phyloP scores from a whole-genome alignment of 2,329 filamentous ascomycete species.

The Orbilia ellipsospora region DNA sequence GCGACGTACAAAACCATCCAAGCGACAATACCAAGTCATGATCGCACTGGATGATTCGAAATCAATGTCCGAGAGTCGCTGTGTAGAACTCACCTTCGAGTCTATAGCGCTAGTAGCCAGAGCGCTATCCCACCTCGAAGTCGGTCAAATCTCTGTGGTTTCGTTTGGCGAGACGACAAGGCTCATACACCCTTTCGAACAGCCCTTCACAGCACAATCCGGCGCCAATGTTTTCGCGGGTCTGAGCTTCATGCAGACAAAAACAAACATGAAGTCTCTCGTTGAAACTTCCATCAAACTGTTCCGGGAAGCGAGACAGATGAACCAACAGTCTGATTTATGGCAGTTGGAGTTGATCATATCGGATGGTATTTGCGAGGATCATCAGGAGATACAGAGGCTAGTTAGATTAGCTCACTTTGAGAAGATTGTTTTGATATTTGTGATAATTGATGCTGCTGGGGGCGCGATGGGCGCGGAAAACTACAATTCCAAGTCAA shows the following conservation, averaged over 20 bases:
- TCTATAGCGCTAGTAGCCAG: slow-evolving; percentile 91
- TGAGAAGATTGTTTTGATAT: slow-evolving; percentile 96
- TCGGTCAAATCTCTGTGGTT: slow-evolving; percentile 89
- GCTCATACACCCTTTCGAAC: slow-evolving; percentile 85
- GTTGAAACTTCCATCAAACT: slow-evolving; percentile 79
- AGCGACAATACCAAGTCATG: slow-evolving; percentile 96
- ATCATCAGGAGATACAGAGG: slow-evolving; percentile 83
- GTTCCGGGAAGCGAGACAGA: slow-evolving; percentile 78
- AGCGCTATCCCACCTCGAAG: slow-evolving; percentile 90
- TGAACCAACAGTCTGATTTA: slow-evolving; percentile 72
- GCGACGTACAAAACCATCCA: slow-evolving; percentile 88
- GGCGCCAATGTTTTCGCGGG: slow-evolving; percentile 85
- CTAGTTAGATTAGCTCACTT: slow-evolving; percentile 89
- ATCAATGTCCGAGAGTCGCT: slow-evolving; percentile 85
- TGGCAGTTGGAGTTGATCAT: slow-evolving; percentile 97
- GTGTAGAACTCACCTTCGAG: slow-evolving; percentile 85
- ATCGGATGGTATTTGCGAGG: slow-evolving; percentile 91
- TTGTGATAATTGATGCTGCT: slow-evolving; percentile 86
- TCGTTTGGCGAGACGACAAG: slow-evolving; percentile 87
- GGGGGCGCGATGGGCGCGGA: slow-evolving; percentile 65
- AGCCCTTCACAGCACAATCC: slow-evolving; percentile 81
- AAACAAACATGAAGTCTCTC: slow-evolving; percentile 85
- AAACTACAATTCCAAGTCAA: slow-evolving; percentile 7
- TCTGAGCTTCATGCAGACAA: slow-evolving; percentile 85
- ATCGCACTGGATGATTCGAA: slow-evolving; percentile 96